Evolutionary conservation across 768 basidiomycete species (phyloP).

Genomic region (Lactarius pseudohatsudake): DNA sequence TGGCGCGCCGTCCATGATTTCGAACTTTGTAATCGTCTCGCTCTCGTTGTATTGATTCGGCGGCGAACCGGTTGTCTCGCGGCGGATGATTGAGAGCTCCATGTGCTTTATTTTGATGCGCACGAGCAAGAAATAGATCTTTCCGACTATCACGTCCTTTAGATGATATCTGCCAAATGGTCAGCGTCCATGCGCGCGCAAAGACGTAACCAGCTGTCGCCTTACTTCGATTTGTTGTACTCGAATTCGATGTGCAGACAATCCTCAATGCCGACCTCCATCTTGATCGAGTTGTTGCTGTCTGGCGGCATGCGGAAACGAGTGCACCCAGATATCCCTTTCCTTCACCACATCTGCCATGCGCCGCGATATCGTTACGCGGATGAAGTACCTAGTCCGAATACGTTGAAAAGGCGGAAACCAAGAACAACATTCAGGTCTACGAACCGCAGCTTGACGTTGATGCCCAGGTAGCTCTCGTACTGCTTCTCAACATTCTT

Average conservation of each 20-base stretch:
- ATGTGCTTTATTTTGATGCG: constrained; percentile 99
- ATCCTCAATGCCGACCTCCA: no score
- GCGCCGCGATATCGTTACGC: no score
- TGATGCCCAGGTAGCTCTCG: constrained; percentile 97
- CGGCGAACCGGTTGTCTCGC: constrained; percentile 94
- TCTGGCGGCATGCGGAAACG: no score
- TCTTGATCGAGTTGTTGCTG: no score
- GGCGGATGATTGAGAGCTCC: constrained; percentile 96
- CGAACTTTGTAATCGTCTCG: constrained; percentile 99
- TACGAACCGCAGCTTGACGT: constrained; percentile 90
- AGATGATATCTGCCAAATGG: constrained; percentile 77
- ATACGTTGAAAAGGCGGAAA: background rate
- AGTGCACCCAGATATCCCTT: no score
- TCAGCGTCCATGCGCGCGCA: background rate
- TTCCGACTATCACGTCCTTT: constrained; percentile 98
- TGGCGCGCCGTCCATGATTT: constrained; percentile 94
- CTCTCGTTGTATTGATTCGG: constrained; percentile 99
- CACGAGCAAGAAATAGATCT: constrained; percentile 98
- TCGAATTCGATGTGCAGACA: no score
- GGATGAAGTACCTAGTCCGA: constrained; percentile 76
- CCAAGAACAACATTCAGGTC: constrained; percentile 14
- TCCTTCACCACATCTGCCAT: no score
- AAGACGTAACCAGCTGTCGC: no score
- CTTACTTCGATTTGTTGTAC: no score
- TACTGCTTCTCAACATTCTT: constrained; percentile 99